A percentile compares a stretch with the other conserved stretches of the same genome.
These are phyloP conservation scores for Apiospora malaysiana DNA, from an alignment of 2,329 filamentous ascomycete species.

Conservation along the genomic window DNA sequence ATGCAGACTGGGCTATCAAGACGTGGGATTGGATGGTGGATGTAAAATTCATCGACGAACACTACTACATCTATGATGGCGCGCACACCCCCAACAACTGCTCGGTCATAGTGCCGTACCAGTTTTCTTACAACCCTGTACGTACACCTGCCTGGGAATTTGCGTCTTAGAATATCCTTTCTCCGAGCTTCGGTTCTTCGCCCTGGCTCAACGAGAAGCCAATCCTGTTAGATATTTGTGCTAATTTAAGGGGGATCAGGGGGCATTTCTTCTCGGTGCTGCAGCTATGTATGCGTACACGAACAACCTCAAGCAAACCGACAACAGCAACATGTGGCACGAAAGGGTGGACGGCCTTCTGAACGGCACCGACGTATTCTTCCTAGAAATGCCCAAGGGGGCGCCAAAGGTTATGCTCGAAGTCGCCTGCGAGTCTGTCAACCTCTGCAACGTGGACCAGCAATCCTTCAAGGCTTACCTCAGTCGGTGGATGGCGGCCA, in stretches of 20 bases:
- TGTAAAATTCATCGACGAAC: conserved; percentile 63
- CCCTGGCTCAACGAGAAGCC: too few relatives aligned
- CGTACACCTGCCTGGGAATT: background rate
- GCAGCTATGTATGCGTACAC: conserved; percentile 73
- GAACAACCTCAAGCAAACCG: conserved; percentile 37
- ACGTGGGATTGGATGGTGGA: conserved; percentile 72
- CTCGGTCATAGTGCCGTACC: conserved; percentile 61
- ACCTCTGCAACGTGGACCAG: conserved; percentile 67
- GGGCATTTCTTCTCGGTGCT: conserved; percentile 68
- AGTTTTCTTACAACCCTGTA: conserved; percentile 71
- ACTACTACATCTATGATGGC: conserved; percentile 69
- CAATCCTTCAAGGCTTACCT: conserved; percentile 70
- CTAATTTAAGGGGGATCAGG: conserved; percentile 36
- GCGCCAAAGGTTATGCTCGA: conserved; percentile 62
- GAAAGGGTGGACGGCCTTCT: conserved; percentile 63
- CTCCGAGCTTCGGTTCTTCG: too few relatives aligned
- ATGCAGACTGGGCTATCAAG: conserved; percentile 76
- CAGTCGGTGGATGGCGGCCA: conserved; percentile 65
- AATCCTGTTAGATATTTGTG: background rate
- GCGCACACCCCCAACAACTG: conserved; percentile 63
- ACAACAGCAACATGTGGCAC: conserved; percentile 58
- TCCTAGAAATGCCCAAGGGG: conserved; percentile 51
- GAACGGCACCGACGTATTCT: conserved; percentile 59
- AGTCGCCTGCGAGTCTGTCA: conserved; percentile 66
- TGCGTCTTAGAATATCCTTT: background rate